A percentile compares a stretch with the other conserved stretches of the same genome.
These are phyloP conservation scores for Kurtzmaniella cleridarum DNA, from an alignment of 805 yeast genomes.

Conservation along the genomic window DNA sequence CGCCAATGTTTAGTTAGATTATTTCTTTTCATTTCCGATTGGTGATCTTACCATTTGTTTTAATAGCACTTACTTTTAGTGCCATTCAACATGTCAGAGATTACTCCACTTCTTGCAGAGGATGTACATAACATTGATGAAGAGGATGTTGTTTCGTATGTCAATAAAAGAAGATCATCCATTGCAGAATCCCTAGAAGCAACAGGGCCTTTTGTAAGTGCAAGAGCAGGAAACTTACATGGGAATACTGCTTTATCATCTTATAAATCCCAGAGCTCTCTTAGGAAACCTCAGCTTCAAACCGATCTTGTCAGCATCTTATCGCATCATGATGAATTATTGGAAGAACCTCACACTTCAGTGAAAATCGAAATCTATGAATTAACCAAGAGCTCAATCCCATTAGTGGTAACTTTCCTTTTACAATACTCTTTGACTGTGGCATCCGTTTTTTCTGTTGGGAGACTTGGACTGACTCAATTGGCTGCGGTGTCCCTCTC, in stretches of 20 bases:
- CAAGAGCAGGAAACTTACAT: background rate
- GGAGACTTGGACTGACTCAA: constrained; percentile 64
- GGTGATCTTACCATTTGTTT: no score
- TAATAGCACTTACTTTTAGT: no score
- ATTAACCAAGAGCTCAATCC: constrained; percentile 41
- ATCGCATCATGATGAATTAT: constrained; percentile 17
- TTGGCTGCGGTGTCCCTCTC: constrained; percentile 73
- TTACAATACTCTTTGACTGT: constrained; percentile 70
- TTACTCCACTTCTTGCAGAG: no score
- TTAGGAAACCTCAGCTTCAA: constrained; percentile 4
- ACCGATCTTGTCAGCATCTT: constrained; percentile 17
- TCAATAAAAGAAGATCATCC: constrained; percentile 35
- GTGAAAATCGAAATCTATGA: constrained; percentile 33
- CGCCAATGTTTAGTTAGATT: no score
- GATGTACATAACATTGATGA: constrained; percentile 18
- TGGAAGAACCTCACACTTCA: constrained; percentile 41
- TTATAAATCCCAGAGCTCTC: constrained; percentile 7
- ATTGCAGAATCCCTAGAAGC: constrained; percentile 16
- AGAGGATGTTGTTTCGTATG: constrained; percentile 31
- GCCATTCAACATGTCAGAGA: no score
- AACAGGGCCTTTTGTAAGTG: background rate
- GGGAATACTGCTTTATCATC: background rate
- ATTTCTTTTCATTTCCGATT: no score
- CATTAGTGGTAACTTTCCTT: constrained; percentile 61
- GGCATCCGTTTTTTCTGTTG: constrained; percentile 74